Evolutionary conservation across 1,284 basidiomycete species (phyloP).

Genomic region (Cutaneotrichosporon daszewskae): DNA sequence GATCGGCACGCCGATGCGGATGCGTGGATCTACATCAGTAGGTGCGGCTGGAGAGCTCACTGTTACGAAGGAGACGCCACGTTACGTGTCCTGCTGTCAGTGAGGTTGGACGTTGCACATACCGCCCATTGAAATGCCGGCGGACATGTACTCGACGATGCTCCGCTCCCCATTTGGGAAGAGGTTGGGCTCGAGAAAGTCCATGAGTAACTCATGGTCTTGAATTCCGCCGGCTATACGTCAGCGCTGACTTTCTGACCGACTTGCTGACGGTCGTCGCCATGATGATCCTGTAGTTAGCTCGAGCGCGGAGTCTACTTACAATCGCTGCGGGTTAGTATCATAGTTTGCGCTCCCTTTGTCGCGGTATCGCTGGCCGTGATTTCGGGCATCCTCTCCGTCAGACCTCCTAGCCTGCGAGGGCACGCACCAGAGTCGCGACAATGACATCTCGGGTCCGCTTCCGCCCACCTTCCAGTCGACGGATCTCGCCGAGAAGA

Average conservation of each 20-base stretch:
- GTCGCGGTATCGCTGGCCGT: constrained; percentile 58
- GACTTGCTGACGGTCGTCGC: constrained; percentile 52
- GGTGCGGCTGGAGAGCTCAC: too few species aligned
- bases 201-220: constrained; percentile 74
- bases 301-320: constrained; percentile 15
- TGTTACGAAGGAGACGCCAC: constrained; percentile 31
- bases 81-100: constrained; percentile 4
- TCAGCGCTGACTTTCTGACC: not conserved
- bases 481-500: constrained; percentile 24
- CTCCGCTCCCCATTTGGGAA: constrained; percentile 63
- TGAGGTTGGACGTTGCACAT: not conserved
- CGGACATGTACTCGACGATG: constrained; percentile 61
- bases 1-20: constrained; percentile 65
- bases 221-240: constrained; percentile 58
- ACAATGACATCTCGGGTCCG: constrained; percentile 35
- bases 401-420: not conserved
- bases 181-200: constrained; percentile 70
- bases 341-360: constrained; percentile 59
- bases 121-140: constrained; percentile 53
- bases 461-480: constrained; percentile 7
- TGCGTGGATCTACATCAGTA: constrained; percentile 66
- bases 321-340: constrained; percentile 58
- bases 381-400: constrained; percentile 77
- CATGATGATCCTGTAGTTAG: constrained; percentile 56
- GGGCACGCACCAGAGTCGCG: constrained; percentile 37